These are phyloP conservation scores for Primulina tabacum DNA, from an alignment of 257 asterid genomes.

Conservation along the genomic window DNA sequence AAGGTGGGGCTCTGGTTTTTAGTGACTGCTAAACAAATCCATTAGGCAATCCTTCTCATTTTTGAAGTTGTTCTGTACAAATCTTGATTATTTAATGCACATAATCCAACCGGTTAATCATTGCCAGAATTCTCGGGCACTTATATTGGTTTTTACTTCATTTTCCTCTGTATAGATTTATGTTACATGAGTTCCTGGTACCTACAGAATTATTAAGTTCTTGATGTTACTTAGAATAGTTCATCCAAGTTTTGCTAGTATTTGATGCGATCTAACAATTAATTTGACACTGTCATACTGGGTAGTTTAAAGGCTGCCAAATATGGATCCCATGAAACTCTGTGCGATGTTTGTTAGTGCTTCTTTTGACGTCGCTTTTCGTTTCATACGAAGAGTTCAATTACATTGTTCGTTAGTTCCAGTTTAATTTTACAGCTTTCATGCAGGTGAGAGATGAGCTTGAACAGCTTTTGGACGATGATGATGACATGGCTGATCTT, in stretches of 20 bases:
- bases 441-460: constrained; percentile 92
- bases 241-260: neutral
- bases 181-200: neutral
- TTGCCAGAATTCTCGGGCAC: neutral
- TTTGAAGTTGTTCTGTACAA: neutral
- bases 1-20: constrained; percentile 45
- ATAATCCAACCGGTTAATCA: neutral
- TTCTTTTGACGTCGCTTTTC: neutral
- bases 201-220: neutral
- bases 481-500: constrained; percentile 96
- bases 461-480: constrained; percentile 95
- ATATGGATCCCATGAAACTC: neutral
- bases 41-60: neutral
- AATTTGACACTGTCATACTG: neutral
- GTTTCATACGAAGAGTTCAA: constrained; percentile 1
- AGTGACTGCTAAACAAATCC: neutral
- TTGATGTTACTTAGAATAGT: neutral
- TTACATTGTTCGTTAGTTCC: neutral
- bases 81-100: neutral
- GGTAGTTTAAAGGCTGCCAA: neutral
- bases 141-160: neutral
- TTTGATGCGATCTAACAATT: neutral
- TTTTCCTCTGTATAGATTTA: neutral
- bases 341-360: neutral
- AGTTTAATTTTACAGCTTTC: constrained; percentile 19